These are phyloP conservation scores for Pseudocercospora macadamiae DNA, from an alignment of 2,329 filamentous ascomycete species.

Conservation along the genomic window DNA sequence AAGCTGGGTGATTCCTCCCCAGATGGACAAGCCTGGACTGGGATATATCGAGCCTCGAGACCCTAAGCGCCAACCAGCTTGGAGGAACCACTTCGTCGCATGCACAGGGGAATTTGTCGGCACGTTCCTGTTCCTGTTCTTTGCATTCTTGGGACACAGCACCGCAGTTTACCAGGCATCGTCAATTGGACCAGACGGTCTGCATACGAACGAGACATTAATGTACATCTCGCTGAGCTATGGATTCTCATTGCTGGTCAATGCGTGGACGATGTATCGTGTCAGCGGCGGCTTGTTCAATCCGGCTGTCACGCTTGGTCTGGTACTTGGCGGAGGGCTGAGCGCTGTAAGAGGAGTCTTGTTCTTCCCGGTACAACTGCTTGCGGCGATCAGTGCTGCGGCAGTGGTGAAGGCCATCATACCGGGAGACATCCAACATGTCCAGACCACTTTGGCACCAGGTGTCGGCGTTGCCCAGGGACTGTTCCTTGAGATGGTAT, in stretches of 20 bases:
- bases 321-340: conserved; percentile 33
- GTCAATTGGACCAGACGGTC: conserved; percentile 21
- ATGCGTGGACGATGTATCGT: conserved; percentile 37
- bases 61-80: conserved; percentile 2
- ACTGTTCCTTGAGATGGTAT: conserved; percentile 40
- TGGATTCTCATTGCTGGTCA: conserved; percentile 36
- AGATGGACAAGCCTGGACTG: conserved; percentile 7
- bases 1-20: neutral
- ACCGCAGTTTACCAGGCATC: conserved; percentile 32
- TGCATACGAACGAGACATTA: conserved; percentile 30
- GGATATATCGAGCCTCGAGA: conserved; percentile 7
- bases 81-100: conserved; percentile 29
- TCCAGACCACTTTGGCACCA: conserved; percentile 34
- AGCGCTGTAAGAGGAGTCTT: conserved; percentile 28
- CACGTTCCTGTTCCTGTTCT: conserved; percentile 40
- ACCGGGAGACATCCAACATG: conserved; percentile 33
- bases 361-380: conserved; percentile 36
- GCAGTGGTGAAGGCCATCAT: conserved; percentile 36
- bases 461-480: conserved; percentile 35
- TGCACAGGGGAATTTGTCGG: conserved; percentile 39
- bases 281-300: conserved; percentile 37
- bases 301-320: conserved; percentile 37
- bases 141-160: conserved; percentile 36
- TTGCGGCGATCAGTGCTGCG: conserved; percentile 37
- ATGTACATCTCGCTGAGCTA: conserved; percentile 37